phyloP scores from a whole-genome alignment of 441 rosid species.

The Viola pubescens region DNA sequence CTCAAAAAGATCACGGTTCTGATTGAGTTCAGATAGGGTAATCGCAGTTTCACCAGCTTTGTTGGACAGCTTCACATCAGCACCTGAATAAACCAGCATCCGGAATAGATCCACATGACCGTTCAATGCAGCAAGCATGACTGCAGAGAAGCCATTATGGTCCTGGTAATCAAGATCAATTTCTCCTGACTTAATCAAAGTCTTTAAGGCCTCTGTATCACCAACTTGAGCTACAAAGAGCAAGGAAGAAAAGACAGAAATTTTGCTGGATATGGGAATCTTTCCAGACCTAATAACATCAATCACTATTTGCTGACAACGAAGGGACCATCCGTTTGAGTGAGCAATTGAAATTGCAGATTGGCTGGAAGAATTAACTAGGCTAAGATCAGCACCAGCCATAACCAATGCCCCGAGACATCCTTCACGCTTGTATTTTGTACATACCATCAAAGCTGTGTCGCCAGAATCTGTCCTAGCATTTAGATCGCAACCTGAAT shows the following conservation, averaged over 20 bases:
- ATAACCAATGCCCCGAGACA: constrained; percentile 51
- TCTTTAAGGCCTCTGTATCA: constrained; percentile 52
- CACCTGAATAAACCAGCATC: constrained; percentile 70
- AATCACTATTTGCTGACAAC: constrained; percentile 52
- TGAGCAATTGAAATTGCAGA: constrained; percentile 47
- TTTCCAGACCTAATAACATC: constrained; percentile 47
- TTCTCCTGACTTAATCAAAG: constrained; percentile 34
- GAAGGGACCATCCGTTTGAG: constrained; percentile 55
- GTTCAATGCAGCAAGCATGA: constrained; percentile 68
- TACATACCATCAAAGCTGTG: constrained; percentile 70
- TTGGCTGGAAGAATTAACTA: constrained; percentile 38
- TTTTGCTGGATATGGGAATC: constrained; percentile 50
- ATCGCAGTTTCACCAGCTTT: constrained; percentile 74
- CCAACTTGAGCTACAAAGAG: constrained; percentile 60
- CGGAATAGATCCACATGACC: constrained; percentile 79
- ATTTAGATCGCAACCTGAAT: constrained; percentile 57
- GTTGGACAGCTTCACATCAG: constrained; percentile 67
- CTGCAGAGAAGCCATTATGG: constrained; percentile 74
- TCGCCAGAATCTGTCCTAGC: constrained; percentile 65
- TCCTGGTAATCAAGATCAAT: constrained; percentile 67
- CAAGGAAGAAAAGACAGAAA: constrained; percentile 50
- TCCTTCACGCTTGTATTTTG: constrained; percentile 48
- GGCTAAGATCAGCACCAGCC: constrained; percentile 86
- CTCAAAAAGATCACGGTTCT: constrained; percentile 60
- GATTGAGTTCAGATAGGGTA: constrained; percentile 51